Evolutionary conservation across 495 filamentous ascomycete species (phyloP).

Genomic region (Parachaetomium inaequale): DNA sequence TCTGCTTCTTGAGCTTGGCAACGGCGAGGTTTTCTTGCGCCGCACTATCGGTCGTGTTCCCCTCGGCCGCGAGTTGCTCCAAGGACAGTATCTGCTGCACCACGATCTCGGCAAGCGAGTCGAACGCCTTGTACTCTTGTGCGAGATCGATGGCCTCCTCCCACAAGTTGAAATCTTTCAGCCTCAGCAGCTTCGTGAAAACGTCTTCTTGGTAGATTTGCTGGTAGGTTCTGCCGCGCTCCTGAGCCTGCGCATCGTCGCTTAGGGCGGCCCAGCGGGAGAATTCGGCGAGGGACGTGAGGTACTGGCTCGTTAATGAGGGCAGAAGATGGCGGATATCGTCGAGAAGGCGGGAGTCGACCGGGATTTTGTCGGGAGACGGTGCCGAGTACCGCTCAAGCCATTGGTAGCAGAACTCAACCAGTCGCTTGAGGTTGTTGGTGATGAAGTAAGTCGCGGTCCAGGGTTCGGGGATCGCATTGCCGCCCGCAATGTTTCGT

Average conservation of each 20-base stretch:
- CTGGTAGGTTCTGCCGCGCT: slow-evolving; percentile 37
- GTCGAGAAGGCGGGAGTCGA: slow-evolving; percentile 31
- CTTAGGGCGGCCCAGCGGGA: slow-evolving; percentile 38
- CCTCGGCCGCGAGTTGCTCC: slow-evolving; percentile 24
- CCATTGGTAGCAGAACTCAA: slow-evolving; percentile 47
- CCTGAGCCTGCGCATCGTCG: slow-evolving; percentile 33
- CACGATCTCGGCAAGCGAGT: slow-evolving; percentile 61
- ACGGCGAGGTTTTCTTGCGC: slow-evolving; percentile 29
- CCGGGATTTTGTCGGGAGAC: slow-evolving; percentile 7
- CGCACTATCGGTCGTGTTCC: slow-evolving; percentile 23
- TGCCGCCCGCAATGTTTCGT: slow-evolving; percentile 61
- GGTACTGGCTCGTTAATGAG: slow-evolving; percentile 44
- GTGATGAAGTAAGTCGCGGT: slow-evolving; percentile 63
- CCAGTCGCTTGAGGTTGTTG: slow-evolving; percentile 52
- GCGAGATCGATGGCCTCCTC: slow-evolving; percentile 68
- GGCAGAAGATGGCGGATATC: slow-evolving; percentile 40
- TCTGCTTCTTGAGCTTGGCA: slow-evolving; percentile 35
- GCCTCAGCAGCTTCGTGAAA: slow-evolving; percentile 41
- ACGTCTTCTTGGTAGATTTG: slow-evolving; percentile 38
- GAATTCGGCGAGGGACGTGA: slow-evolving; percentile 42
- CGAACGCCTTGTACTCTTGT: slow-evolving; percentile 67
- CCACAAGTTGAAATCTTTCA: slow-evolving; percentile 66
- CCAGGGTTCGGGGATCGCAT: slow-evolving; percentile 74
- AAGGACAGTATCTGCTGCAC: slow-evolving; percentile 39
- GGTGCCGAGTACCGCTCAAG: slow-evolving; percentile 23